phyloP scores from a whole-genome alignment of 352 stramenopile genomes.

The Globisporangium takayamanum region DNA sequence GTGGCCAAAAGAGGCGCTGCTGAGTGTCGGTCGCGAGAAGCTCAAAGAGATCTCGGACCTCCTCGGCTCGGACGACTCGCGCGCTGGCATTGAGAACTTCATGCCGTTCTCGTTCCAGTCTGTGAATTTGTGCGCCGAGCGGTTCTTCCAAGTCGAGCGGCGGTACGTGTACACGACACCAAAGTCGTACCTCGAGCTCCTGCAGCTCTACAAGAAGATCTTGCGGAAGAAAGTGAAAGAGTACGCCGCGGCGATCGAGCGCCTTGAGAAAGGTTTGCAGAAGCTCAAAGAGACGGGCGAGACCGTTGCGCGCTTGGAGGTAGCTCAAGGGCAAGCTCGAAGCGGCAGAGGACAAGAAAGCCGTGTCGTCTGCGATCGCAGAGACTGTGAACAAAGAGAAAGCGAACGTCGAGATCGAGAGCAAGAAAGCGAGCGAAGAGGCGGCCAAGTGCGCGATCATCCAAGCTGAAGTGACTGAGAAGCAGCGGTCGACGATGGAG shows the following conservation, averaged over 20 bases:
- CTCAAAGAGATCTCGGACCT: slow-evolving; percentile 81
- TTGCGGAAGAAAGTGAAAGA: slow-evolving; percentile 89
- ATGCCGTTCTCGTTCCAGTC: slow-evolving; percentile 94
- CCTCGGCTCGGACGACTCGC: slow-evolving; percentile 74
- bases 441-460: slow-evolving; percentile 92
- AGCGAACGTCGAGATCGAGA: slow-evolving; percentile 93
- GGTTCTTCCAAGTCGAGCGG: slow-evolving; percentile 88
- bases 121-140: slow-evolving; percentile 89
- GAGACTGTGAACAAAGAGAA: slow-evolving; percentile 95
- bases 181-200: slow-evolving; percentile 93
- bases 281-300: slow-evolving; percentile 93
- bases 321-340: slow-evolving; percentile 95
- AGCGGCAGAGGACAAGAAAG: slow-evolving; percentile 94
- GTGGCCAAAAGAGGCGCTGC: slow-evolving; percentile 91
- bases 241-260: slow-evolving; percentile 85
- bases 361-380: slow-evolving; percentile 90
- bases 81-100: slow-evolving; percentile 91
- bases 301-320: slow-evolving; percentile 89
- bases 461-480: slow-evolving; percentile 90
- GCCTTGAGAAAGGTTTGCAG: slow-evolving; percentile 88
- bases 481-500: slow-evolving; percentile 82
- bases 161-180: slow-evolving; percentile 94
- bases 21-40: slow-evolving; percentile 87
- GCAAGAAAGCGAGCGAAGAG: slow-evolving; percentile 90
- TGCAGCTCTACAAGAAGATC: slow-evolving; percentile 94